phyloP scores from a whole-genome alignment of 352 stramenopile species.

The Phytopythium vexans region DNA sequence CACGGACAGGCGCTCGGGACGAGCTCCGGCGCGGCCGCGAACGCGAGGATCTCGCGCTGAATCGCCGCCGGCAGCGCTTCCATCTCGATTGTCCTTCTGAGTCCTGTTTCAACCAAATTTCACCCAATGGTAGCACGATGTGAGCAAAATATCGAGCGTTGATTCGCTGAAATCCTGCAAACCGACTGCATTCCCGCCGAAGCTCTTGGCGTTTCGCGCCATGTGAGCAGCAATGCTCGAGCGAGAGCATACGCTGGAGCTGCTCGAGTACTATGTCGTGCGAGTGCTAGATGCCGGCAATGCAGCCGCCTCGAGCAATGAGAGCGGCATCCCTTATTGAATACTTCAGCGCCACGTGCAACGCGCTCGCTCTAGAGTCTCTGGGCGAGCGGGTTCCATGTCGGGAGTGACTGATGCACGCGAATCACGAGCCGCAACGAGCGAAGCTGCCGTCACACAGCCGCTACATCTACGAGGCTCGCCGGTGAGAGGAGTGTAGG shows the following conservation, averaged over 20 bases:
- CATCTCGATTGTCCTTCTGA: slow-evolving; percentile 7
- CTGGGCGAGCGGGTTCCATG: too few relatives aligned
- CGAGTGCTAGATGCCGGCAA: not conserved
- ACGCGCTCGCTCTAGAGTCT: not conserved
- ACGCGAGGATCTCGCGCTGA: slow-evolving; percentile 33
- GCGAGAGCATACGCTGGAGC: not conserved
- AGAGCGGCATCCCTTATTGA: not conserved
- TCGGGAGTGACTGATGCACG: too few relatives aligned
- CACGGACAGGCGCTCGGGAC: slow-evolving; percentile 15
- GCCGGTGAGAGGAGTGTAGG: slow-evolving; percentile 68
- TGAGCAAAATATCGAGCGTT: not conserved
- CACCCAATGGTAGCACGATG: not conserved
- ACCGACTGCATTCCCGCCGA: not conserved
- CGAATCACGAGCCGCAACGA: not conserved
- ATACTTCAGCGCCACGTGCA: not conserved
- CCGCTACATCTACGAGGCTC: not conserved
- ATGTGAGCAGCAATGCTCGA: too few relatives aligned
- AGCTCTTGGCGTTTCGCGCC: too few relatives aligned
- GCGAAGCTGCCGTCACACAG: not conserved
- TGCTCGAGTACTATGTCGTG: not conserved
- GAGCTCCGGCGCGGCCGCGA: slow-evolving; percentile 31
- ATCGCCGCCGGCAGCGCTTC: slow-evolving; percentile 21
- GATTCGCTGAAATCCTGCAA: not conserved
- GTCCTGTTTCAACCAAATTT: not conserved
- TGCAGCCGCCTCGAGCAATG: not conserved